Conservation (phyloP, 192 early-diverging fungal genomes). For the Coemansia sp. region DNA sequence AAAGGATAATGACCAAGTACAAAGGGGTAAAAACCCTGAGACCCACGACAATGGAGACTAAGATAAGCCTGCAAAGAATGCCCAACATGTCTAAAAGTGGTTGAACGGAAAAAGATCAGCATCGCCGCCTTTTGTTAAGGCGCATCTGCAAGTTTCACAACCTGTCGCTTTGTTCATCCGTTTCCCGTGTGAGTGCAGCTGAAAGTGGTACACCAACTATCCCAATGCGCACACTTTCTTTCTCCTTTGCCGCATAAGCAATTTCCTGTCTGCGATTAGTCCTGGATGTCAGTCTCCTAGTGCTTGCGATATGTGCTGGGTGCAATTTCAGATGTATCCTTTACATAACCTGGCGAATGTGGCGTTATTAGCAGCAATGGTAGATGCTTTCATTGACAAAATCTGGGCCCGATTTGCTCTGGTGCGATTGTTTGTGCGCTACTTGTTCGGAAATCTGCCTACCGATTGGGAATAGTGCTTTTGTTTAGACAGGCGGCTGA, state of each 20-base stretch:
- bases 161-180: conserved; percentile 1
- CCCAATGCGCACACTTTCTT: too few species aligned
- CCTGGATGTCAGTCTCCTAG: too few species aligned
- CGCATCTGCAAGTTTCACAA: neutral
- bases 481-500: too few species aligned
- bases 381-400: neutral
- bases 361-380: too few species aligned
- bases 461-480: too few species aligned
- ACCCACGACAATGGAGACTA: too few species aligned
- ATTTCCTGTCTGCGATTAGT: too few species aligned
- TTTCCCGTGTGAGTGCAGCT: conserved; percentile 1
- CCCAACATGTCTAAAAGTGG: neutral
- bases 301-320: too few species aligned
- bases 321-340: too few species aligned
- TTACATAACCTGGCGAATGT: too few species aligned
- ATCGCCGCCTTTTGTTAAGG: neutral
- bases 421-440: neutral
- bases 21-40: conserved; percentile 3
- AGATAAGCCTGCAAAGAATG: neutral
- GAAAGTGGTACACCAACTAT: neutral
- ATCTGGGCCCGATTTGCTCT: conserved; percentile 1
- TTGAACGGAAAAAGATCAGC: conserved; percentile 1
- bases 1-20: neutral
- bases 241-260: too few species aligned
- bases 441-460: too few species aligned